phyloP scores from a whole-genome alignment of 1,284 basidiomycete genomes.

The Cryptococcus sp. region DNA sequence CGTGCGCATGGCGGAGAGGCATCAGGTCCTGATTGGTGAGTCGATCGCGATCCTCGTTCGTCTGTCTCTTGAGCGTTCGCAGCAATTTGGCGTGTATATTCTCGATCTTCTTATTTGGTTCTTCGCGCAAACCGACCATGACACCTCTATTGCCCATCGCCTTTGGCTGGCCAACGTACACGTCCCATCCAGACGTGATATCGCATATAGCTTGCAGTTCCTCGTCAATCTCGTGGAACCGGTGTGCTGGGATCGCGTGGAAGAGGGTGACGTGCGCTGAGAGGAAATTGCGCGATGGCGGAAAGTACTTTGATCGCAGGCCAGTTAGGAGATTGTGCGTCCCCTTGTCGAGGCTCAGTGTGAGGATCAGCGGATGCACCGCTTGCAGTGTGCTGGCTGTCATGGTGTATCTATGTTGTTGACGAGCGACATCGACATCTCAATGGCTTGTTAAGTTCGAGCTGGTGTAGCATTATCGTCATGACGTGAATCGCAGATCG shows the following conservation, averaged over 20 bases:
- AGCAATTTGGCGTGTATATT: constrained; percentile 23
- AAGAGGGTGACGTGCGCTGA: constrained; percentile 37
- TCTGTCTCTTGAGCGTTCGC: constrained; percentile 17
- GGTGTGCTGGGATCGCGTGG: constrained; percentile 36
- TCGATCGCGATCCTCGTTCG: constrained; percentile 18
- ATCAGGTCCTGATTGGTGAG: constrained; percentile 34
- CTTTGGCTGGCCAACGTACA: constrained; percentile 29
- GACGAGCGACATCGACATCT: too few relatives aligned
- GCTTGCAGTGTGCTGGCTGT: too few relatives aligned
- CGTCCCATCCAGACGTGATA: constrained; percentile 24
- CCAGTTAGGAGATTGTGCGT: constrained; percentile 28
- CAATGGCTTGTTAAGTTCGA: too few relatives aligned
- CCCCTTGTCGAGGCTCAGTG: constrained; percentile 28
- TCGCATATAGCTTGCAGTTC: constrained; percentile 17
- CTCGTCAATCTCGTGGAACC: constrained; percentile 23
- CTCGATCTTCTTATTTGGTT: constrained; percentile 25
- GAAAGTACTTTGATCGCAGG: constrained; percentile 36
- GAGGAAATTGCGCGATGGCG: constrained; percentile 31
- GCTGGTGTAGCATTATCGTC: not conserved
- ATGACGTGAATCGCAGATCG: not conserved
- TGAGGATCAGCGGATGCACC: constrained; percentile 28
- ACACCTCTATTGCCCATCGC: constrained; percentile 38
- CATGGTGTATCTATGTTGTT: too few relatives aligned
- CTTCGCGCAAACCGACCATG: constrained; percentile 26
- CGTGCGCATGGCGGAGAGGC: constrained; percentile 29